These are phyloP conservation scores for Pelargonium nanum DNA, from an alignment of 345 rosid species.

Conservation along the genomic window DNA sequence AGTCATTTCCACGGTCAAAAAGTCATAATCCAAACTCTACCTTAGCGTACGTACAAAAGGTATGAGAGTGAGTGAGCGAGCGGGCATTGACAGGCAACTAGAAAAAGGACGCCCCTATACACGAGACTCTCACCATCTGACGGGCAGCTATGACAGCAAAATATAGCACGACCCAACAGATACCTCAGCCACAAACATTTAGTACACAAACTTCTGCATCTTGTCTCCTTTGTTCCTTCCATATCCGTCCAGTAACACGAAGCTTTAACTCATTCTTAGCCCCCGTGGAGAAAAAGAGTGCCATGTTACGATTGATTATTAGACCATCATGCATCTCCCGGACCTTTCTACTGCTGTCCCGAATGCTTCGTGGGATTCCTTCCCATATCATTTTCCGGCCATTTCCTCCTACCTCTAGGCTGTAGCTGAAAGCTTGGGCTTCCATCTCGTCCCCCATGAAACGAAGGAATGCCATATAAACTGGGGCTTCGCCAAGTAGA, in stretches of 20 bases:
- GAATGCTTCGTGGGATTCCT: constrained; percentile 79
- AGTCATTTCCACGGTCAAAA: no score
- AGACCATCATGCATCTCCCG: constrained; percentile 85
- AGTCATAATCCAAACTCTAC: no score
- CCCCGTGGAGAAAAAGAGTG: constrained; percentile 75
- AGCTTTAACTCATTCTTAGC: constrained; percentile 78
- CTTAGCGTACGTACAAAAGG: no score
- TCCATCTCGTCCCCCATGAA: constrained; percentile 92
- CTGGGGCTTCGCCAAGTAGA: constrained; percentile 70
- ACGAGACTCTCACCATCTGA: no score
- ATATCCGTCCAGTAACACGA: constrained; percentile 71
- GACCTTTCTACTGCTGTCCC: constrained; percentile 81
- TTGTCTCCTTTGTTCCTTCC: constrained; percentile 59
- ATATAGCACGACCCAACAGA: no score
- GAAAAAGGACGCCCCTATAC: no score
- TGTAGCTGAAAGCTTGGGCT: constrained; percentile 73
- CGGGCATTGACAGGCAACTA: no score
- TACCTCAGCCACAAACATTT: no score
- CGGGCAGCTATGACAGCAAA: no score
- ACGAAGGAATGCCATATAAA: constrained; percentile 81
- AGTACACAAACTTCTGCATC: neutral
- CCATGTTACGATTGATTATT: constrained; percentile 67
- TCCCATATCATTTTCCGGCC: constrained; percentile 74
- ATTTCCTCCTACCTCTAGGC: constrained; percentile 71
- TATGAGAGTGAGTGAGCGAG: no score